Evolutionary conservation across 108 stramenopile genomes (phyloP).

Genomic region (Fistulifera solaris): DNA sequence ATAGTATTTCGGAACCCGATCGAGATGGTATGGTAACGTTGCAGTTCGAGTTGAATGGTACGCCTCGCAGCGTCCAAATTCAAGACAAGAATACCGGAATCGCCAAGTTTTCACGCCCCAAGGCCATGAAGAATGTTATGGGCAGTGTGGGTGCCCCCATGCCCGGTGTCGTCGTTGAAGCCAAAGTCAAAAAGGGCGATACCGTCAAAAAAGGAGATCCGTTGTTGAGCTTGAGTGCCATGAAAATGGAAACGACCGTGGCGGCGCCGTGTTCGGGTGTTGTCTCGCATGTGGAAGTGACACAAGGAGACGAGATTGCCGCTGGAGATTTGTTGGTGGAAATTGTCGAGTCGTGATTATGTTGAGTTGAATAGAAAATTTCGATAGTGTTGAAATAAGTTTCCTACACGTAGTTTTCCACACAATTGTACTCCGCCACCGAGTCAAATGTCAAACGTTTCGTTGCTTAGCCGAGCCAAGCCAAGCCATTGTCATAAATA

Average conservation of each 20-base stretch:
- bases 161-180: constrained; percentile 92
- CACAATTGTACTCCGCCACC: too few species aligned
- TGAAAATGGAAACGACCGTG: constrained; percentile 98
- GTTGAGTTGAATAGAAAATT: too few species aligned
- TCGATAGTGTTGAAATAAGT: too few species aligned
- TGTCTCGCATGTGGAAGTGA: constrained; percentile 69
- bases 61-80: constrained; percentile 65
- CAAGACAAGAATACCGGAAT: constrained; percentile 49
- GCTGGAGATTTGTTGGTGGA: constrained; percentile 89
- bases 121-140: constrained; percentile 50
- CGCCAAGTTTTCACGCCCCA: constrained; percentile 33
- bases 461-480: too few species aligned
- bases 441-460: too few species aligned
- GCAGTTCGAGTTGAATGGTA: constrained; percentile 92
- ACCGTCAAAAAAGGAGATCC: constrained; percentile 85
- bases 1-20: constrained; percentile 50
- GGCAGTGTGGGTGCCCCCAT: constrained; percentile 88
- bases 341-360: constrained; percentile 57
- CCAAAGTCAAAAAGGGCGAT: constrained; percentile 83
- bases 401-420: too few species aligned
- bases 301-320: constrained; percentile 79
- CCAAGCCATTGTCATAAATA: too few species aligned
- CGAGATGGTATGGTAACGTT: constrained; percentile 72
- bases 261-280: constrained; percentile 69
- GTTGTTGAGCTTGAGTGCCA: constrained; percentile 81